Evolutionary conservation across 2,329 filamentous ascomycete species (phyloP).

Genomic region (Stagonosporopsis rhizophila): DNA sequence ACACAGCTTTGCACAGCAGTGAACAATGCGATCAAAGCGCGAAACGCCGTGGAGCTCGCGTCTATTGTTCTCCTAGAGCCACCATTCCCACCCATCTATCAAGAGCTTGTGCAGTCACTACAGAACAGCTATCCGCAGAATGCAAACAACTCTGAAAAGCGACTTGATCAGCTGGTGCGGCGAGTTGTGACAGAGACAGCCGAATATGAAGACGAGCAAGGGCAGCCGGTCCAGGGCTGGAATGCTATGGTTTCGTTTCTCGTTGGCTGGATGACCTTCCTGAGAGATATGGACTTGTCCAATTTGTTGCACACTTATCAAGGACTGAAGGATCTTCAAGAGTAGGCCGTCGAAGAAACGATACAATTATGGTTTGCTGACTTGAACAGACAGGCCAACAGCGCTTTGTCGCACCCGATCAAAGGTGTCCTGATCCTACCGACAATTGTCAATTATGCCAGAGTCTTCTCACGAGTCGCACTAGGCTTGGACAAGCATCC

Average conservation of each 20-base stretch:
- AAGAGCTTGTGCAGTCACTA: slow-evolving; percentile 38
- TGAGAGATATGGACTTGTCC: slow-evolving; percentile 79
- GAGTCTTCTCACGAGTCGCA: slow-evolving; percentile 80
- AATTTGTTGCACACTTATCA: slow-evolving; percentile 79
- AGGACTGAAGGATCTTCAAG: slow-evolving; percentile 74
- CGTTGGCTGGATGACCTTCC: slow-evolving; percentile 79
- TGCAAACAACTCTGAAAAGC: slow-evolving; percentile 27
- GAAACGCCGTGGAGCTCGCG: slow-evolving; percentile 32
- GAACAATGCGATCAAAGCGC: slow-evolving; percentile 35
- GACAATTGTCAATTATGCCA: slow-evolving; percentile 81
- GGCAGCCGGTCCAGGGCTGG: slow-evolving; percentile 67
- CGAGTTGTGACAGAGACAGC: slow-evolving; percentile 50
- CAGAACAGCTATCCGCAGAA: slow-evolving; percentile 32
- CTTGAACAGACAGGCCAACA: slow-evolving; percentile 70
- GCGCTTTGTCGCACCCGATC: slow-evolving; percentile 78
- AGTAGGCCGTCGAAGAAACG: slow-evolving; percentile 60
- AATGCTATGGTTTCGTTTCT: slow-evolving; percentile 79
- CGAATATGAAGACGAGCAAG: slow-evolving; percentile 66
- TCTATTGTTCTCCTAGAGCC: slow-evolving; percentile 43
- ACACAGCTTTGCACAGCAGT: slow-evolving; percentile 37
- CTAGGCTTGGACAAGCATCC: slow-evolving; percentile 83
- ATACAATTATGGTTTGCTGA: slow-evolving; percentile 2
- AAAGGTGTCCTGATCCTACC: slow-evolving; percentile 83
- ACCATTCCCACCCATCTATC: slow-evolving; percentile 35
- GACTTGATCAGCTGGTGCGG: slow-evolving; percentile 35